phyloP scores from a whole-genome alignment of 140 eudicot species.

The Anethum foeniculum region DNA sequence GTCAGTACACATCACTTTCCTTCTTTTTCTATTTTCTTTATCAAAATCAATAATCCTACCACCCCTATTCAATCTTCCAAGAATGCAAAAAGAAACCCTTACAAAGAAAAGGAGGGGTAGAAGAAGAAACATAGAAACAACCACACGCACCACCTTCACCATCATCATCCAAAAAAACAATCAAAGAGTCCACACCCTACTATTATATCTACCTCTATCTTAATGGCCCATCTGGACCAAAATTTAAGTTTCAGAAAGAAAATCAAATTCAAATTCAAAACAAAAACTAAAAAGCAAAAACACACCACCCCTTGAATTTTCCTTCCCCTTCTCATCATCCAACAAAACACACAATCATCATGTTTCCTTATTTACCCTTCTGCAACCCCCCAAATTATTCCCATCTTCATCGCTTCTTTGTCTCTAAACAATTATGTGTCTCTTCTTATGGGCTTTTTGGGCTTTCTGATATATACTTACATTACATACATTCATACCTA shows the following conservation, averaged over 20 bases:
- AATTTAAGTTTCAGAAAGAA: slow-evolving; percentile 11
- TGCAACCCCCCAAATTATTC: slow-evolving; percentile 63
- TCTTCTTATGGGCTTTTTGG: slow-evolving; percentile 64
- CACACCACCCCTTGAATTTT: slow-evolving; percentile 25
- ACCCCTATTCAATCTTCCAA: slow-evolving; percentile 6
- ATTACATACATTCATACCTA: slow-evolving; percentile 26
- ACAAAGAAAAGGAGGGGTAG: slow-evolving; percentile 4
- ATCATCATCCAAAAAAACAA: slow-evolving; percentile 15
- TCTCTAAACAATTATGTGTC: slow-evolving; percentile 30
- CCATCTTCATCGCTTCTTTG: slow-evolving; percentile 79
- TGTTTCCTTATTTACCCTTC: slow-evolving; percentile 71
- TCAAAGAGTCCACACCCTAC: slow-evolving; percentile 37
- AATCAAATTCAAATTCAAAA: slow-evolving; percentile 19
- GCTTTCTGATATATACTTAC: slow-evolving; percentile 21
- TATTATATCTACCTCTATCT: slow-evolving; percentile 12
- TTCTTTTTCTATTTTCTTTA: slow-evolving; percentile 6
- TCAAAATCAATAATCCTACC: too few species aligned
- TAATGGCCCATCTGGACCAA: slow-evolving; percentile 6
- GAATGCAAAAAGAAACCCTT: slow-evolving; percentile 12
- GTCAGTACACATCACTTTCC: neutral
- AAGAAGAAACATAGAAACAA: slow-evolving; percentile 22
- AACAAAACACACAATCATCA: slow-evolving; percentile 28
- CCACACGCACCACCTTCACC: slow-evolving; percentile 8
- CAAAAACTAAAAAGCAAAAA: slow-evolving; percentile 10
- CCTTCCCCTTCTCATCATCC: slow-evolving; percentile 28